Percentiles rank a stretch among this genome's conserved stretches.
phyloP scores from a whole-genome alignment of 1,284 basidiomycete species.

The Ustilago shanxiensis region DNA sequence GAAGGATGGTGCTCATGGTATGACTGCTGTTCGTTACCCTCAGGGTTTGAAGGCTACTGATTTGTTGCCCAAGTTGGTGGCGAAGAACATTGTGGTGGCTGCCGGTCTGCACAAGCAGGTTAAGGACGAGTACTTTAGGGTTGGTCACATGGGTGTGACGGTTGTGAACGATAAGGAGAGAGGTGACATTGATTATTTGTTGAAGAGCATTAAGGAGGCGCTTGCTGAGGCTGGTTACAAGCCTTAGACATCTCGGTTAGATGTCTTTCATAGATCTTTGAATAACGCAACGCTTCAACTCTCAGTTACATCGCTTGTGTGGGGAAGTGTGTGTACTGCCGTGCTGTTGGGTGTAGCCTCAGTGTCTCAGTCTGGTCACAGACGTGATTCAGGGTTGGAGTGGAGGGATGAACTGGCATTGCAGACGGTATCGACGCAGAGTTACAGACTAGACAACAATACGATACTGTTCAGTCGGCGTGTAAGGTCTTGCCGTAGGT shows the following conservation, averaged over 20 bases:
- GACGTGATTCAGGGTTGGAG: not conserved
- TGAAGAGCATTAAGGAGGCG: conserved; percentile 77
- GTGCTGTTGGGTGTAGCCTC: too few species aligned
- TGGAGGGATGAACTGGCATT: not conserved
- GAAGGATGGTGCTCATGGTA: conserved; percentile 68
- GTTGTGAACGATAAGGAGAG: conserved; percentile 75
- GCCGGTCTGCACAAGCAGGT: conserved; percentile 88
- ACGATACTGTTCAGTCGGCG: not conserved
- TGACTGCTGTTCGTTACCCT: conserved; percentile 69
- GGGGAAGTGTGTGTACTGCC: not conserved
- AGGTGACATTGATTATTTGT: conserved; percentile 80
- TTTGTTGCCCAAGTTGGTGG: conserved; percentile 73
- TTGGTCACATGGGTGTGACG: conserved; percentile 88
- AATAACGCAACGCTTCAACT: too few species aligned
- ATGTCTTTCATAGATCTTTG: too few species aligned
- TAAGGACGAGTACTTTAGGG: conserved; percentile 77
- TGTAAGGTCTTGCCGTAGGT: not conserved
- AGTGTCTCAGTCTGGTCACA: not conserved
- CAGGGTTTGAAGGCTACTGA: conserved; percentile 63
- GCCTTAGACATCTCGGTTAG: too few species aligned
- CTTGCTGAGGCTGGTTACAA: conserved; percentile 72
- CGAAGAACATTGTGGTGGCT: conserved; percentile 84
- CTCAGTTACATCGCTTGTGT: too few species aligned
- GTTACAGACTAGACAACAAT: not conserved
- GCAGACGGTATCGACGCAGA: not conserved